phyloP scores from a whole-genome alignment of 345 rosid species.

The Citrus medica region DNA sequence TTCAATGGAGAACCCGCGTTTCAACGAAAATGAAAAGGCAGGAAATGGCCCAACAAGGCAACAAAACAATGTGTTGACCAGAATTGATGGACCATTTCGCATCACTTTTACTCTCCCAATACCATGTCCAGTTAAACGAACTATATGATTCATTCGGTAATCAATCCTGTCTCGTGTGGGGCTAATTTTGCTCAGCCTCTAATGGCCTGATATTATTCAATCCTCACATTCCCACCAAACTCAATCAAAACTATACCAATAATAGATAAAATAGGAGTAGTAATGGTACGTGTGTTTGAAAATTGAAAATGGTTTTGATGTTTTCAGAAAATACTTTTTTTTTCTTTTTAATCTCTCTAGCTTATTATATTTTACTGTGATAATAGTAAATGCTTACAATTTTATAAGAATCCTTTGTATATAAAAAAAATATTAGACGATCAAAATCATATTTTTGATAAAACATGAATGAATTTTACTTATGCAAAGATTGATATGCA shows the following conservation, averaged over 20 bases:
- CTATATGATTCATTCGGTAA: background rate
- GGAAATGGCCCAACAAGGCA: background rate
- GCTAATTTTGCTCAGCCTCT: background rate
- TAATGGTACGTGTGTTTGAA: no score
- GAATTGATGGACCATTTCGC: background rate
- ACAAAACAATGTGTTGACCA: no score
- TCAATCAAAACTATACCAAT: background rate
- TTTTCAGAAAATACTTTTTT: no score
- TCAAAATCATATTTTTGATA: no score
- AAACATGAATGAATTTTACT: no score
- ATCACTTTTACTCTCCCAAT: no score
- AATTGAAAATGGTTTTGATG: no score
- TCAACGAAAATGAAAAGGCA: background rate
- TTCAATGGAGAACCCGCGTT: background rate
- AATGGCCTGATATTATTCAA: background rate
- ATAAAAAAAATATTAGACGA: no score
- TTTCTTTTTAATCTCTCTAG: background rate
- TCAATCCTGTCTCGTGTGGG: background rate
- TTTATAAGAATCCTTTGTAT: no score
- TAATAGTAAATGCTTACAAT: background rate
- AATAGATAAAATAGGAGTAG: background rate
- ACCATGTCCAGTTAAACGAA: no score
- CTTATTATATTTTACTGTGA: background rate
- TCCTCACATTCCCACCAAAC: background rate
- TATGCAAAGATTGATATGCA: no score